Conservation (phyloP, 116 monocot species). For the Dioscorea cayenensis region DNA sequence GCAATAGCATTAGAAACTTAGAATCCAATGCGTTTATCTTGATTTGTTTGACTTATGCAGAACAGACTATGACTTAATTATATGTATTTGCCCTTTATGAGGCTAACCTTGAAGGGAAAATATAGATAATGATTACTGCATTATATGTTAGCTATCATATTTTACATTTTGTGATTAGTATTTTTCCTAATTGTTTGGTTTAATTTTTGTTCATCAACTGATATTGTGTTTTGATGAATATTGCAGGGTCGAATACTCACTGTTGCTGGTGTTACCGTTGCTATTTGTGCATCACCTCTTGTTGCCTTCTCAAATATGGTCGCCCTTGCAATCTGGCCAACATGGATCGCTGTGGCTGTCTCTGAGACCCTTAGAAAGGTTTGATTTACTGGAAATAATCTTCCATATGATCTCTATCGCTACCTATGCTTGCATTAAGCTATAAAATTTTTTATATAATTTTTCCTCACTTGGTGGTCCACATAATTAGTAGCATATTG, state of each 20-base stretch:
- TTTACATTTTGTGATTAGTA: not conserved
- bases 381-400: not conserved
- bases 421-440: not conserved
- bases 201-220: not conserved
- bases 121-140: too few species aligned
- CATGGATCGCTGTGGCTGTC: conserved; percentile 72
- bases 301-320: conserved; percentile 70
- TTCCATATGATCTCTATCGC: not conserved
- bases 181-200: not conserved
- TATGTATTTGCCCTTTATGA: too few species aligned
- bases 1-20: too few species aligned
- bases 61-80: too few species aligned
- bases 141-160: not conserved
- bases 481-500: too few species aligned
- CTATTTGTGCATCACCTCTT: conserved; percentile 76
- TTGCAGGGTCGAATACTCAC: conserved; percentile 86
- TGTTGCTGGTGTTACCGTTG: conserved; percentile 69
- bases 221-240: not conserved
- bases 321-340: conserved; percentile 83
- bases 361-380: conserved; percentile 94
- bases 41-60: too few species aligned
- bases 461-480: too few species aligned
- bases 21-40: too few species aligned
- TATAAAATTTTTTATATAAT: too few species aligned
- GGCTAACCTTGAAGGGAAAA: too few species aligned